Evolutionary conservation across 306 rosid genomes (phyloP), one percentile per base, ranked within the genome.

Genomic region (Cicer cuneatum): DNA sequence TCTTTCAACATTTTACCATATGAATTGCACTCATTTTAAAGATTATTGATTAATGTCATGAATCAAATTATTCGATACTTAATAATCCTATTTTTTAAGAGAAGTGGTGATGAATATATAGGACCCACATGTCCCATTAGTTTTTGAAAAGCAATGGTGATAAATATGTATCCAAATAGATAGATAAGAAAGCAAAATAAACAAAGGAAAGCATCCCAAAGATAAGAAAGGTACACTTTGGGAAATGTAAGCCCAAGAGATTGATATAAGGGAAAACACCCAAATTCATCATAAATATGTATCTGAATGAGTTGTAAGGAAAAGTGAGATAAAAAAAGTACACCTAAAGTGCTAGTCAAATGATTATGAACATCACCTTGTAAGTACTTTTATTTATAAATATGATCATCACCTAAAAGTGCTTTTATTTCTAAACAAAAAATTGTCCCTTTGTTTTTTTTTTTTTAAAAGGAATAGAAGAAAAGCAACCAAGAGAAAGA

Each of bases 401-500:
- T 54, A 43, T 63, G 10, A 52, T 58, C 6, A 54, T 74, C 49
- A 5, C 38, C 71, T 11, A 39, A 24, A 49, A 16, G 38, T 47
- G 19, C 62, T 64, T 41, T 57, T 40, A 40, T 40, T 57, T 57
- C 24, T 21, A 24, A 1, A 24, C 40, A 57, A 56, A 48, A 74
- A 39, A 59, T n/a, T 3, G 71, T 65, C 75, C 70, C 64, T 63
- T 69, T 24, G 53, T 42, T 47, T 38, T 46, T 66, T 47, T 42
- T 47, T 38, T 46, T 66, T 47, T 10, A 81, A 56, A 41, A 77
- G 33, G 42, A 65, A 42, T 61, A 81, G 38, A 63, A 61, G 42
- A 76, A 62, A 64, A 81, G 49, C 78, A 76, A 68, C 45, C 14
- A 65, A 7, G 38, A n/a, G n/a, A n/a, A n/a, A 42, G 11, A 52